Evolutionary conservation across 768 basidiomycete species (phyloP), one percentile per base, ranked within the genome.

Genomic region (Naganishia onofrii): DNA sequence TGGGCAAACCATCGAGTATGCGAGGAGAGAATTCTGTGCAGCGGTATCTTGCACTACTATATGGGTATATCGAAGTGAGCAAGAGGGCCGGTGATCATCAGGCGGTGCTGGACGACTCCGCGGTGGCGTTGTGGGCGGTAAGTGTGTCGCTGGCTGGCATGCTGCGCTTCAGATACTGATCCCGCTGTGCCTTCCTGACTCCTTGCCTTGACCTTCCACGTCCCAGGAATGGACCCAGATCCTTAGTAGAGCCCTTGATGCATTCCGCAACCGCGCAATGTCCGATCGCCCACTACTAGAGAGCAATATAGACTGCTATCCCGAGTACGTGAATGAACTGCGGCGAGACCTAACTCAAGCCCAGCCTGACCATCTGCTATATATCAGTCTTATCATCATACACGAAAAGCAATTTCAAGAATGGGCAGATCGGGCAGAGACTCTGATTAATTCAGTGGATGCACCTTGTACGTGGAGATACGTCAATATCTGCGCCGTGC

Each of bases 181-280:
- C 48, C 5, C n/a, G 6, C 23, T n/a, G n/a, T n/a, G n/a, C n/a
- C n/a, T n/a, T n/a, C n/a, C n/a, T n/a, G n/a, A n/a, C n/a, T n/a
- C n/a, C 48, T 51, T 26, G 4, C n/a, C n/a, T 51, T 23, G 19
- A 1, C 48, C 48, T 26, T 51, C 23, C 23, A 23, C 48, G 48
- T 8, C 42, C 6, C 67, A 76, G 75, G 76, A 77, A 69, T 77
- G 76, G 76, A 72, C 76, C 1, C 70, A 74, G 70, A 74, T 76
- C 23, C 70, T 76, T 2, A 55, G 53, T 23, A 66, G 73, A 26
- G 69, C 71, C 12, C 46, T 77, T 7, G 75, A 77, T 31, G 26
- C 56, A 12, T 74, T 71, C 60, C 70, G 73, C 2, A 44, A 46
- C 26, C 60, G 73, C 19, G 60, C 57, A 21, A 38, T 57, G 52